Evolutionary conservation across 345 rosid genomes (phyloP).

Genomic region (Turritis glabra): DNA sequence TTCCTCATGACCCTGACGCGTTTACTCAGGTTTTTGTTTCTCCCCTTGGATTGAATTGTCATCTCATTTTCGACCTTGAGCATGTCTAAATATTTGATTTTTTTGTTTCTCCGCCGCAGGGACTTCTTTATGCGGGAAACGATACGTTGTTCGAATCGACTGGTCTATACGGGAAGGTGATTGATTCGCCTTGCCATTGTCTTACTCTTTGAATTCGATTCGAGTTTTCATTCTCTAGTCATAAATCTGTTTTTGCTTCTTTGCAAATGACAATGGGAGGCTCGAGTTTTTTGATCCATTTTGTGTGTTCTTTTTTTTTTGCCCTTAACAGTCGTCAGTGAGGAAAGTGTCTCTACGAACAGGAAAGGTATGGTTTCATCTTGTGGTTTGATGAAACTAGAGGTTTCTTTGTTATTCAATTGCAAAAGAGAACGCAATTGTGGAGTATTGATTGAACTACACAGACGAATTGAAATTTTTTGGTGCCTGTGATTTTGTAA

Average conservation of each 20-base stretch:
- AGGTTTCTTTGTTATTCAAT: background rate
- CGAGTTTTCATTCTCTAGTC: background rate
- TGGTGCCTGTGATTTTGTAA: background rate
- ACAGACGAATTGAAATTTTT: background rate
- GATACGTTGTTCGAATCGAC: slow-evolving; percentile 85
- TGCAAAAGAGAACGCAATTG: too few relatives aligned
- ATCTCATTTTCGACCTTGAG: background rate
- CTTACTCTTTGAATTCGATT: background rate
- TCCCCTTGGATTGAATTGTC: background rate
- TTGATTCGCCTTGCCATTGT: background rate
- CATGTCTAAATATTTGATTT: background rate
- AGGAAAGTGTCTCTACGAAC: slow-evolving; percentile 70
- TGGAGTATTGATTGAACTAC: background rate
- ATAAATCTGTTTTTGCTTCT: background rate
- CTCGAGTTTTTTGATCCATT: background rate
- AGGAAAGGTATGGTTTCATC: slow-evolving; percentile 63
- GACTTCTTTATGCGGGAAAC: slow-evolving; percentile 76
- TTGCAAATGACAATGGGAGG: background rate
- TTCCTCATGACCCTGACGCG: slow-evolving; percentile 66
- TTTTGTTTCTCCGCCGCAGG: slow-evolving; percentile 45
- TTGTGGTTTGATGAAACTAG: slow-evolving; percentile 11
- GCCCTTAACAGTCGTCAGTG: slow-evolving; percentile 70
- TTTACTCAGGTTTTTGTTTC: slow-evolving; percentile 62
- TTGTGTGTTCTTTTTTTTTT: background rate
- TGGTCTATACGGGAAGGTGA: slow-evolving; percentile 62